Conservation (phyloP, 805 yeast species). For the Candida krabiensis region DNA sequence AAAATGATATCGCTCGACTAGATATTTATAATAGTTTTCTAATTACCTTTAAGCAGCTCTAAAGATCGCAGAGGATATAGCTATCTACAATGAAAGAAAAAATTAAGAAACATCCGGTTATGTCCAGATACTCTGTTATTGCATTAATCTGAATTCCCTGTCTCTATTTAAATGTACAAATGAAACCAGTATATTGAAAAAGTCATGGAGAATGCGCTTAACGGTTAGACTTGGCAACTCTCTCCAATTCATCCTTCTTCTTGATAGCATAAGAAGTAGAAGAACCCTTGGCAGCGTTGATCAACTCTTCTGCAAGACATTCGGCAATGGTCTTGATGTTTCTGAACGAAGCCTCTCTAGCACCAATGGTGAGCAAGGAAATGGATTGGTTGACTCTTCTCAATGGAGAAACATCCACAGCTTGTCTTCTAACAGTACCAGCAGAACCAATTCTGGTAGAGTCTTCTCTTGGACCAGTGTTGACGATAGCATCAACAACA, state of each 20-base stretch:
- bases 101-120: too few relatives aligned
- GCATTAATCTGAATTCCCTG: background rate
- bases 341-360: conserved; percentile 99
- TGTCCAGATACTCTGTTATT: too few relatives aligned
- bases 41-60: too few relatives aligned
- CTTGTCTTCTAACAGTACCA: conserved; percentile 99
- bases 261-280: conserved; percentile 99
- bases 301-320: conserved; percentile 99
- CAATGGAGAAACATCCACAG: conserved; percentile 99
- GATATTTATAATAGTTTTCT: too few relatives aligned
- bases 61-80: too few relatives aligned
- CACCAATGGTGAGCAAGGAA: conserved; percentile 97
- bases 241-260: conserved; percentile 99
- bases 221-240: conserved; percentile 99
- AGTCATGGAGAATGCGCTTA: conserved; percentile 41
- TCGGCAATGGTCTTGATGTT: conserved; percentile 99
- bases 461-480: conserved; percentile 99
- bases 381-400: conserved; percentile 99
- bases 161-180: conserved; percentile 7
- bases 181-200: conserved; percentile 5
- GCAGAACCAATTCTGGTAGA: conserved; percentile 99
- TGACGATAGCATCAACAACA: conserved; percentile 97
- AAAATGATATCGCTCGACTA: too few relatives aligned
- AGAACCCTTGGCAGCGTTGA: conserved; percentile 99
- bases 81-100: too few relatives aligned